Base-by-base conservation (phyloP, 176 grass and related monocot species). In the Paspalum notatum region DNA sequence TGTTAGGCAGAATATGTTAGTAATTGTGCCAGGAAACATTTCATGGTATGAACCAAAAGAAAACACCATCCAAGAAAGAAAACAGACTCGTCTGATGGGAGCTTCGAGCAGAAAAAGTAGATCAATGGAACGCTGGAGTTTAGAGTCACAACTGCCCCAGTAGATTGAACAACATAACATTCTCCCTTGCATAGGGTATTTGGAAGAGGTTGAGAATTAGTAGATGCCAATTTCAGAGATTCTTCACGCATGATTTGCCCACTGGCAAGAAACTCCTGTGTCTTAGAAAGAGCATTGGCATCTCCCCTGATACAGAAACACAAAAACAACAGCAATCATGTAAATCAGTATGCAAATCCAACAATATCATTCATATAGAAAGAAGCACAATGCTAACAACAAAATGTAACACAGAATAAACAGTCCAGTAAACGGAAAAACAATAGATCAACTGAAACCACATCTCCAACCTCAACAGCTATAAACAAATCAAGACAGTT, bases 171-270 rank as follows among this genome's bases (percentile, higher is more conserved):
- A 67, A 51, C 1, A 63, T 93, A 97, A 61, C 46, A 86, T 78
- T 81, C 57, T 17, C 83, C 77, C 40, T 87, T 27, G 20, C 68
- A 71, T 62, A 93, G 75, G 12, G 87, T 83, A 67, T 60, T 83
- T 61, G 72, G 45, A 75, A 89, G 77, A 68, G 60, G 80, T 85
- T 75, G 81, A 80, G 81, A 97, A 71, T 59, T 45, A 68, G 60
- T 71, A 62, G 61, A 75, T 79, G 86, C 80, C 63, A 86, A 81
- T 79, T 68, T 84, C 40, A 89, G 75, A 75, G 90, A 93, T 80
- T 93, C 90, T 73, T 93, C 83, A 43, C 93, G 69, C 90, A 97
- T 97, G 9, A 90, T 55, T n/a, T 89, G 87, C 44, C 88, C 90
- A 66, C 91, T 91, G 53, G 49, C 63, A 4, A 93, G 88, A 82